phyloP scores from a whole-genome alignment of 257 asterid genomes.

The Solanum appendiculatum region DNA sequence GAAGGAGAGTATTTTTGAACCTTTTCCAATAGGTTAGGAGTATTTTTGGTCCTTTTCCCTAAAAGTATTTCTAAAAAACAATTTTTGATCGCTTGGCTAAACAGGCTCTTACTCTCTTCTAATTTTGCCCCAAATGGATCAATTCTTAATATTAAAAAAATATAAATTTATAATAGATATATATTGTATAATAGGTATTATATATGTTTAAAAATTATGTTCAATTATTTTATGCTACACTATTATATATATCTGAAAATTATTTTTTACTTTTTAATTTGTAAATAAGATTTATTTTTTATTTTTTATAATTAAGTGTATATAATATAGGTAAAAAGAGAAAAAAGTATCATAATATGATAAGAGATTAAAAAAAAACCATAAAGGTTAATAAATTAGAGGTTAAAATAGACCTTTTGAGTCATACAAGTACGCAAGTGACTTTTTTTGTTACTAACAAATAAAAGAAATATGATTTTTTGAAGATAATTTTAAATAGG shows the following conservation, averaged over 20 bases:
- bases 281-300: not conserved
- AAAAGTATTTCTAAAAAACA: too few relatives aligned
- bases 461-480: not conserved
- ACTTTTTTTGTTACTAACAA: not conserved
- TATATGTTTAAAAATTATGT: too few relatives aligned
- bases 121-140: not conserved
- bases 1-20: too few relatives aligned
- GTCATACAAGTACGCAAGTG: not conserved
- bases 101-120: not conserved
- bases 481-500: not conserved
- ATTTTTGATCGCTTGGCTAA: too few relatives aligned
- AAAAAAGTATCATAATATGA: not conserved
- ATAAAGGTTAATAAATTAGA: not conserved
- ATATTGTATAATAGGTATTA: too few relatives aligned
- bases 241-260: too few relatives aligned
- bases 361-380: not conserved
- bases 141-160: not conserved
- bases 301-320: not conserved
- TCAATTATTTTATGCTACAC: too few relatives aligned
- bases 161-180: not conserved
- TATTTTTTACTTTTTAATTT: not conserved
- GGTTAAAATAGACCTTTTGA: not conserved
- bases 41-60: too few relatives aligned
- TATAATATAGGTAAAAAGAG: not conserved
- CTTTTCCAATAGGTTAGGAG: too few relatives aligned